These are phyloP conservation scores for Pyrenochaeta sp. DNA, from an alignment of 2,329 filamentous ascomycete species.

Conservation along the genomic window DNA sequence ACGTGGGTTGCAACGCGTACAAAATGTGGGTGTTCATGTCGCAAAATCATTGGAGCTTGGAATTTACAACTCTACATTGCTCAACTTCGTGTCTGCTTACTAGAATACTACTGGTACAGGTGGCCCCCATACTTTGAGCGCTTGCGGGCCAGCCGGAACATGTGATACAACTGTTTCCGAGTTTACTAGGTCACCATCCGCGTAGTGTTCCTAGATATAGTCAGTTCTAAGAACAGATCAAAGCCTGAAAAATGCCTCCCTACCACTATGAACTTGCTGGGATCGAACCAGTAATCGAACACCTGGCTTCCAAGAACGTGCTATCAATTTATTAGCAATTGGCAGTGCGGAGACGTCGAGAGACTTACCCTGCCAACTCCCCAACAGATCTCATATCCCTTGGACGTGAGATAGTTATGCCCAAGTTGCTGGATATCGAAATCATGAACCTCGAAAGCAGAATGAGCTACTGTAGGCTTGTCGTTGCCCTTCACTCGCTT, in stretches of 20 bases:
- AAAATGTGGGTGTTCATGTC: too few relatives aligned
- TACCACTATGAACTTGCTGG: slow-evolving; percentile 11
- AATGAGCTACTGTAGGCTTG: slow-evolving; percentile 62
- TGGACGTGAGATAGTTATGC: slow-evolving; percentile 67
- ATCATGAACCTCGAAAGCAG: slow-evolving; percentile 71
- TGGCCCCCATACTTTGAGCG: slow-evolving; percentile 12
- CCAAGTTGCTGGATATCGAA: slow-evolving; percentile 71
- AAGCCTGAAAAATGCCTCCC: neutral
- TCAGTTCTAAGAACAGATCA: neutral
- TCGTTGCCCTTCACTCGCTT: slow-evolving; percentile 4
- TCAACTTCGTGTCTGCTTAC: too few relatives aligned
- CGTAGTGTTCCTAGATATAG: slow-evolving; percentile 14
- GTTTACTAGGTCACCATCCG: slow-evolving; percentile 12
- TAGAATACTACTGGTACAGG: slow-evolving; percentile 10
- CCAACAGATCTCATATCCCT: slow-evolving; percentile 69
- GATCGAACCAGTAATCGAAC: slow-evolving; percentile 69
- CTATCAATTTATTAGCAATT: too few relatives aligned
- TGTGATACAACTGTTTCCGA: slow-evolving; percentile 2
- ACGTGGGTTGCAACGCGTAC: too few relatives aligned
- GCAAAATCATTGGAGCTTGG: too few relatives aligned
- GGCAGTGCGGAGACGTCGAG: too few relatives aligned
- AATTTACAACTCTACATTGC: too few relatives aligned
- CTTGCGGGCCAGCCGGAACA: slow-evolving; percentile 6
- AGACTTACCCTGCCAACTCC: slow-evolving; percentile 60
- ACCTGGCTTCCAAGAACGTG: slow-evolving; percentile 74